These are phyloP conservation scores for Tulasnella sp. DNA, from an alignment of 768 basidiomycete genomes.

Conservation along the genomic window DNA sequence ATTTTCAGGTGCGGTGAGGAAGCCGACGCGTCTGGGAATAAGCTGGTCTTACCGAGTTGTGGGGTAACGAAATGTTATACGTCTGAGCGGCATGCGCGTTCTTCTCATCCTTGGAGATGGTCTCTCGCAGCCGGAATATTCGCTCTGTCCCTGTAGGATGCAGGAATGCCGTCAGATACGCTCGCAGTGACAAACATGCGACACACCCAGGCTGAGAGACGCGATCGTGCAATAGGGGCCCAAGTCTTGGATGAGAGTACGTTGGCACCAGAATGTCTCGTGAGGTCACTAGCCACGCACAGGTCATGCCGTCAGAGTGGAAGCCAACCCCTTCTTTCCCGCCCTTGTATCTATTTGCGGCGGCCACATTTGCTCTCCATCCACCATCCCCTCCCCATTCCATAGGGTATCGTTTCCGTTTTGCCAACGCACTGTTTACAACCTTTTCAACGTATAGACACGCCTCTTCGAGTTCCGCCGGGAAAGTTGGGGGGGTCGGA, in stretches of 20 bases:
- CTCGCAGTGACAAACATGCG: neutral
- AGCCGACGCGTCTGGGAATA: neutral
- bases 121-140: slow-evolving; percentile 63
- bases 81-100: slow-evolving; percentile 50
- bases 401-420: slow-evolving; percentile 44
- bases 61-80: slow-evolving; percentile 60
- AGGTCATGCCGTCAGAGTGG: slow-evolving; percentile 44
- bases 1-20: neutral
- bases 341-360: slow-evolving; percentile 74
- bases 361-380: slow-evolving; percentile 79
- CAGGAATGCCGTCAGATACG: neutral
- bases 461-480: slow-evolving; percentile 63
- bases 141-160: slow-evolving; percentile 45
- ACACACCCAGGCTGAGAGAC: slow-evolving; percentile 62
- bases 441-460: slow-evolving; percentile 54
- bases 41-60: slow-evolving; percentile 52
- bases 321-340: slow-evolving; percentile 68
- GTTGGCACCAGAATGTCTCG: neutral
- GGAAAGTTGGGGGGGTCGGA: slow-evolving; percentile 44
- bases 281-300: neutral
- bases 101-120: slow-evolving; percentile 51
- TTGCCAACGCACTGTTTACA: slow-evolving; percentile 58
- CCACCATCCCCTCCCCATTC: slow-evolving; percentile 45
- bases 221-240: slow-evolving; percentile 81
- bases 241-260: slow-evolving; percentile 40